Percentiles rank a stretch among this genome's conserved stretches.
These are phyloP conservation scores for Durio zibethinus DNA, from an alignment of 345 rosid genomes.

Conservation along the genomic window DNA sequence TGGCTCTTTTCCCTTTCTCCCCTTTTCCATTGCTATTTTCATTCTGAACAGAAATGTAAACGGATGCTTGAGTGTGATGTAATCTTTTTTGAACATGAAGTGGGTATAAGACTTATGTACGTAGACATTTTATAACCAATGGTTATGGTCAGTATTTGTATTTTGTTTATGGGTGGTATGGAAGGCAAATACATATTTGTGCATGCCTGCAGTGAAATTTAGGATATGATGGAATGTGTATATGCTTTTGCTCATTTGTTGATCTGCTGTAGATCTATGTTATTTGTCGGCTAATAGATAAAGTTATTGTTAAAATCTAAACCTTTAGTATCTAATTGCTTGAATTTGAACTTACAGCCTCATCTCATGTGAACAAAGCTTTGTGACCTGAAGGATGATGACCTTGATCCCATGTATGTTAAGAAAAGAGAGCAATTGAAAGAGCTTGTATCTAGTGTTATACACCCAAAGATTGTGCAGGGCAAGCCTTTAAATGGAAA, in stretches of 20 bases:
- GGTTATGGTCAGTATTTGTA: neutral
- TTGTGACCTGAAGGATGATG: slow-evolving; percentile 90
- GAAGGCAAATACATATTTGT: neutral
- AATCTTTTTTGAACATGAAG: neutral
- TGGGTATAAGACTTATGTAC: neutral
- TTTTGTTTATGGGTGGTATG: neutral
- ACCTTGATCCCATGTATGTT: slow-evolving; percentile 79
- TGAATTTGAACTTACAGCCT: slow-evolving; percentile 51
- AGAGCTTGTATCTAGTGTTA: slow-evolving; percentile 65
- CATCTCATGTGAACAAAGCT: slow-evolving; percentile 94
- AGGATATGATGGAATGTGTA: slow-evolving; percentile 8
- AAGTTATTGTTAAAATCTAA: slow-evolving; percentile 12
- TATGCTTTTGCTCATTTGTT: slow-evolving; percentile 1
- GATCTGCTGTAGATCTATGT: slow-evolving; percentile 1
- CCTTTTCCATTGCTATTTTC: neutral
- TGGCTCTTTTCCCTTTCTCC: too few relatives aligned
- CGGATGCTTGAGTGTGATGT: neutral
- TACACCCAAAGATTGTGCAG: slow-evolving; percentile 93
- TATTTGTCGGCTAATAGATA: neutral
- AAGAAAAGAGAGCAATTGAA: slow-evolving; percentile 76
- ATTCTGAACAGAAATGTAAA: neutral
- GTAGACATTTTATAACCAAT: neutral
- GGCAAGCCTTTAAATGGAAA: slow-evolving; percentile 79
- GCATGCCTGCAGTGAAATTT: neutral
- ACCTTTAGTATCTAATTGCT: slow-evolving; percentile 30